Conservation (phyloP, 2,329 filamentous ascomycete species). For the Chaetomiaceae sp. region DNA sequence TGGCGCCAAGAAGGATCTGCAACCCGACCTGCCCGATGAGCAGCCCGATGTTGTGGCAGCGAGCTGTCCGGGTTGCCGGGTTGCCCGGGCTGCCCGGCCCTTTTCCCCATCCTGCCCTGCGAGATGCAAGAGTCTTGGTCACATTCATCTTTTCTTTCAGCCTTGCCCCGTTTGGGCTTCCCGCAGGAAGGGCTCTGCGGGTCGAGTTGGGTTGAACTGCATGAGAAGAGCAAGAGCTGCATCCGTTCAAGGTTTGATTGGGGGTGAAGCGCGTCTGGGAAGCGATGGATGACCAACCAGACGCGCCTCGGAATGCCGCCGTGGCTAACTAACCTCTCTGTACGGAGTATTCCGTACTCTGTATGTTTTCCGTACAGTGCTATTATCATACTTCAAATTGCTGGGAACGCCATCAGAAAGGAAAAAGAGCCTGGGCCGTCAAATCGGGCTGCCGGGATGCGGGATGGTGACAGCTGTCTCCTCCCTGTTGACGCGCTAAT, state of each 20-base stretch:
- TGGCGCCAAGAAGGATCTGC: constrained; percentile 19
- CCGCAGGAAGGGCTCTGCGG: too few relatives aligned
- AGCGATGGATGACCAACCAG: neutral
- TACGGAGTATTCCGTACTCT: too few relatives aligned
- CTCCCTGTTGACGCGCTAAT: too few relatives aligned
- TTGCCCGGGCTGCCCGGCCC: constrained; percentile 16
- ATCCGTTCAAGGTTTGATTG: too few relatives aligned
- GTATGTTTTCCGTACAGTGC: too few relatives aligned
- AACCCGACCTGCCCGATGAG: constrained; percentile 14
- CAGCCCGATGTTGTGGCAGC: too few relatives aligned
- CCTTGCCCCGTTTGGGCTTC: too few relatives aligned
- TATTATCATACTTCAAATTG: too few relatives aligned
- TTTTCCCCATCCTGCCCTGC: neutral
- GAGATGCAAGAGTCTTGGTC: neutral
- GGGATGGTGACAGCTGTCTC: neutral
- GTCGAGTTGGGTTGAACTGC: neutral
- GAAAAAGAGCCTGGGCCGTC: neutral
- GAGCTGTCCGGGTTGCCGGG: too few relatives aligned
- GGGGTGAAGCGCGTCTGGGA: neutral
- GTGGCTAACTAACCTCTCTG: too few relatives aligned
- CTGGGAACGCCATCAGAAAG: neutral
- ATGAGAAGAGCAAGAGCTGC: too few relatives aligned
- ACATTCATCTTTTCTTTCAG: constrained; percentile 6
- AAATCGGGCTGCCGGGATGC: neutral
- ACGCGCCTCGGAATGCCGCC: neutral